Evolutionary conservation across 768 basidiomycete genomes (phyloP).

Genomic region (Podaxis mareebaensis): DNA sequence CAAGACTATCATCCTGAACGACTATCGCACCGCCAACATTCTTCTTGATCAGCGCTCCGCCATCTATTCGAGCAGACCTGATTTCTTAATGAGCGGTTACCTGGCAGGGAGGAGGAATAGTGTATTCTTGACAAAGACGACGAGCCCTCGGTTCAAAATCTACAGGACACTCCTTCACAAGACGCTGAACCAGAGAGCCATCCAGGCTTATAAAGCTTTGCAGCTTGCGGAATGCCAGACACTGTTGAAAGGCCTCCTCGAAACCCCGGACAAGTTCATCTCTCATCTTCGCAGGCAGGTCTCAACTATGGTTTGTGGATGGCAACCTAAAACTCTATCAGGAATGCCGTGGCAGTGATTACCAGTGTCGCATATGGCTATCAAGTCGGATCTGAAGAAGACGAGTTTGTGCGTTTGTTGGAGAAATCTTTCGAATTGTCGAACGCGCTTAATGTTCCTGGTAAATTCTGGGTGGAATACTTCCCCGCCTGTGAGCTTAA

Average conservation of each 20-base stretch:
- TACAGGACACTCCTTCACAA: slow-evolving; percentile 38
- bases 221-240: slow-evolving; percentile 30
- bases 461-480: slow-evolving; percentile 40
- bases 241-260: slow-evolving; percentile 30
- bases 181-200: slow-evolving; percentile 36
- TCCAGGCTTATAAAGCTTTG: slow-evolving; percentile 31
- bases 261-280: slow-evolving; percentile 29
- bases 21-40: slow-evolving; percentile 39
- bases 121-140: slow-evolving; percentile 32
- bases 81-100: slow-evolving; percentile 30
- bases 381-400: slow-evolving; percentile 33
- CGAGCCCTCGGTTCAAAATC: slow-evolving; percentile 33
- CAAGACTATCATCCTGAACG: slow-evolving; percentile 48
- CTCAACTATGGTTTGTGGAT: background rate
- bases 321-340: slow-evolving; percentile 9
- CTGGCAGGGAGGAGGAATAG: slow-evolving; percentile 29
- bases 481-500: slow-evolving; percentile 36
- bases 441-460: slow-evolving; percentile 27
- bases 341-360: slow-evolving; percentile 35
- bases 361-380: slow-evolving; percentile 43
- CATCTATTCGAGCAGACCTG: slow-evolving; percentile 52
- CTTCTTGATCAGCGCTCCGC: slow-evolving; percentile 48
- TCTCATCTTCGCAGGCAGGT: slow-evolving; percentile 32
- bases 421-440: slow-evolving; percentile 31
- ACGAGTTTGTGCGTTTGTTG: slow-evolving; percentile 31